Percentiles rank a stretch among this genome's conserved stretches.
These are phyloP conservation scores for Dalechampia spathulata DNA, from an alignment of 441 rosid species.

Conservation along the genomic window DNA sequence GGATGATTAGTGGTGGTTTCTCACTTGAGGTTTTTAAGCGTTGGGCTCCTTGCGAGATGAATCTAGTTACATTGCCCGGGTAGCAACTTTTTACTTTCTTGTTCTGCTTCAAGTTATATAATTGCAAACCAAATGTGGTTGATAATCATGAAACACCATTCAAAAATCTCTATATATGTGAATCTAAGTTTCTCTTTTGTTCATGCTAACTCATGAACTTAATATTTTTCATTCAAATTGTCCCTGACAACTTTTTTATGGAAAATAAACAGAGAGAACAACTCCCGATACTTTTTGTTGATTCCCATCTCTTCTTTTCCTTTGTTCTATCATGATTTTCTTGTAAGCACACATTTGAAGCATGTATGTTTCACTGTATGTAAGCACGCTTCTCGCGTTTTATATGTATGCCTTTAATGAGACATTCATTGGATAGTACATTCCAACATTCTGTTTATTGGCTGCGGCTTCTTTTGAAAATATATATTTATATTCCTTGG, in stretches of 20 bases:
- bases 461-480: background rate
- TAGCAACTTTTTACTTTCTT: constrained; percentile 21
- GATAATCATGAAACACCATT: background rate
- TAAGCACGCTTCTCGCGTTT: background rate
- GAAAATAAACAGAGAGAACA: too few species aligned
- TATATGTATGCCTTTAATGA: too few species aligned
- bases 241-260: background rate
- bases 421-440: background rate
- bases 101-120: background rate
- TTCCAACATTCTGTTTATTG: background rate
- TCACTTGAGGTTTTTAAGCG: constrained; percentile 92
- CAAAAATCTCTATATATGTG: background rate
- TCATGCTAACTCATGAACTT: background rate
- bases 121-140: background rate
- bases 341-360: too few species aligned
- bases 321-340: background rate
- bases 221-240: background rate
- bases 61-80: constrained; percentile 93
- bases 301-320: background rate
- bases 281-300: too few species aligned
- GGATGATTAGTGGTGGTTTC: constrained; percentile 94
- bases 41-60: constrained; percentile 85
- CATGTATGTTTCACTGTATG: too few species aligned
- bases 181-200: background rate
- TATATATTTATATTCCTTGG: background rate